These are phyloP conservation scores for Rhododendron ferrugineum DNA, from an alignment of 148 eudicot genomes.

Conservation along the genomic window DNA sequence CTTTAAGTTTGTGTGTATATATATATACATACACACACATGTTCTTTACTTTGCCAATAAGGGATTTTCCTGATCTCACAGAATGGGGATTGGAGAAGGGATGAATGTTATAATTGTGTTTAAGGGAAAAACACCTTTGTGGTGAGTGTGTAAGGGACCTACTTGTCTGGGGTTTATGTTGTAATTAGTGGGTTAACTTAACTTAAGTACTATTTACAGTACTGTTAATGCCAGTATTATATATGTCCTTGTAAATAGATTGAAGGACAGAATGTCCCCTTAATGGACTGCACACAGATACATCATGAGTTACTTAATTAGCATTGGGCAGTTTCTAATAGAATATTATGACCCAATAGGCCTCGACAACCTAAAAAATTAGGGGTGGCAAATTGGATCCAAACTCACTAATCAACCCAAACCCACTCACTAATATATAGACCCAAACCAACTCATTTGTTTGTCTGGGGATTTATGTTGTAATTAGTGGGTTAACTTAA, in stretches of 20 bases:
- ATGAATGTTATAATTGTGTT: conserved; percentile 8
- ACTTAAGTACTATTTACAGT: conserved; percentile 11
- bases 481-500: too few relatives aligned
- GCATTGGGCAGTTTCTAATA: background rate
- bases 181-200: conserved; percentile 36
- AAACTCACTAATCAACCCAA: too few relatives aligned
- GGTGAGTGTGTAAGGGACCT: conserved; percentile 16
- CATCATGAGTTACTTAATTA: conserved; percentile 32
- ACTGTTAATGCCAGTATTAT: background rate
- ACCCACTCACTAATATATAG: too few relatives aligned
- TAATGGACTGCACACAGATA: conserved; percentile 38
- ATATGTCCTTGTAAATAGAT: conserved; percentile 21
- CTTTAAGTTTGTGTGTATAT: too few relatives aligned
- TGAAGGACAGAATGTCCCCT: conserved; percentile 65
- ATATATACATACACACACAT: too few relatives aligned
- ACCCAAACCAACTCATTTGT: too few relatives aligned
- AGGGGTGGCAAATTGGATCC: too few relatives aligned
- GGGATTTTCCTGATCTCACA: background rate
- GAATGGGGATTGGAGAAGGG: background rate
- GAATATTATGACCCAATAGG: too few relatives aligned
- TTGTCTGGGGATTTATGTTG: too few relatives aligned
- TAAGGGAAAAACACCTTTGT: background rate
- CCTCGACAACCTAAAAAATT: too few relatives aligned
- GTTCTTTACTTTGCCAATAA: background rate
- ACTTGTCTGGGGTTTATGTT: conserved; percentile 22